phyloP scores from a whole-genome alignment of 2,329 filamentous ascomycete genomes.

The Mycosphaerelloides madeirae region DNA sequence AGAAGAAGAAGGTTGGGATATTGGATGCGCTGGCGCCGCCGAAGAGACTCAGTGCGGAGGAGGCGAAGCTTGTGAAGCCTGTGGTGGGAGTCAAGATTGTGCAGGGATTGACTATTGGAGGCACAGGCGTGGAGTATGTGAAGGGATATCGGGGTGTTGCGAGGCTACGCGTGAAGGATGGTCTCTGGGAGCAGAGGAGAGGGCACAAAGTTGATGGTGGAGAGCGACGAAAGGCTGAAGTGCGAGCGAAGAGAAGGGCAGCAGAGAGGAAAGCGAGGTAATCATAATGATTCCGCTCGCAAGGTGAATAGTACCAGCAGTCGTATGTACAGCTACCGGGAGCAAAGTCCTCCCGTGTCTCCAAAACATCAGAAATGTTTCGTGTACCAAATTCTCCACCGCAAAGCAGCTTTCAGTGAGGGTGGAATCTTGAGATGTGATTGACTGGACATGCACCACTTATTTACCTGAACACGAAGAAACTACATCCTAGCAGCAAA shows the following conservation, averaged over 20 bases:
- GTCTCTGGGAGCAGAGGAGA: conserved; percentile 85
- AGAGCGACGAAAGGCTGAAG: conserved; percentile 81
- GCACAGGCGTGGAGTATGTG: conserved; percentile 67
- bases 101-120: conserved; percentile 65
- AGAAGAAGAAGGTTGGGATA: conserved; percentile 7
- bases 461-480: too few species aligned
- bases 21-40: conserved; percentile 11
- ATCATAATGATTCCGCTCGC: too few species aligned
- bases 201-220: conserved; percentile 94
- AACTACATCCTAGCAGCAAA: too few species aligned
- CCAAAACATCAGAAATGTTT: too few species aligned
- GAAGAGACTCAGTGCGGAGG: conserved; percentile 10
- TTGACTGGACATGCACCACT: too few species aligned
- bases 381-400: too few species aligned
- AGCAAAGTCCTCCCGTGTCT: too few species aligned
- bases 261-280: conserved; percentile 62
- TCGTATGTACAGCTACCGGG: too few species aligned
- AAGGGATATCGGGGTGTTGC: conserved; percentile 60
- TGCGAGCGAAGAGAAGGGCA: conserved; percentile 78
- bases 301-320: too few species aligned
- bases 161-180: conserved; percentile 67
- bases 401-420: too few species aligned
- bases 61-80: conserved; percentile 54
- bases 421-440: too few species aligned
- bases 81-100: conserved; percentile 64